Conservation (phyloP, 75 land plant genomes). For the Pinus tabuliformis region DNA sequence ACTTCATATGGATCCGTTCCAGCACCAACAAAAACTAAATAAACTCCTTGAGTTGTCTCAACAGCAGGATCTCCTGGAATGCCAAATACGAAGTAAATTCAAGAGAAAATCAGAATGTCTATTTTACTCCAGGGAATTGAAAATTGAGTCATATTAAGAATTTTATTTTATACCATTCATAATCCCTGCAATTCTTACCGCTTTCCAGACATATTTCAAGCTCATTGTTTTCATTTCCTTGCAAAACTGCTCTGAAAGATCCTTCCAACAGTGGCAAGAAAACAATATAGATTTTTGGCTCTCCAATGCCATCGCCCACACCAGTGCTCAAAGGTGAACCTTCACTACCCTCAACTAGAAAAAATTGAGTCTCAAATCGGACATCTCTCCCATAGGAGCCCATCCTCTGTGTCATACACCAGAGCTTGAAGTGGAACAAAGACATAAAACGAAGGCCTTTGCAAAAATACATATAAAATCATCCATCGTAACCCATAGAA, state of each 20-base stretch:
- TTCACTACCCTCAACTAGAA: constrained; percentile 59
- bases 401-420: constrained; percentile 99
- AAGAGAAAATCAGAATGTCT: not conserved
- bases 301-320: not conserved
- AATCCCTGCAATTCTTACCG: constrained; percentile 30
- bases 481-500: no score
- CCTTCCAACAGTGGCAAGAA: constrained; percentile 83
- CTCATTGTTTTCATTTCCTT: constrained; percentile 73
- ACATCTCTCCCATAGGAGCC: constrained; percentile 69
- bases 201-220: constrained; percentile 82
- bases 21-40: constrained; percentile 64
- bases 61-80: constrained; percentile 73
- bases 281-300: constrained; percentile 43
- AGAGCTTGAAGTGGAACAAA: constrained; percentile 78
- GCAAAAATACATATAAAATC: constrained; percentile 5
- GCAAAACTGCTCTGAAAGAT: constrained; percentile 75
- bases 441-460: constrained; percentile 74
- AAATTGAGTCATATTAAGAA: not conserved
- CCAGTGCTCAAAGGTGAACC: constrained; percentile 31
- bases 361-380: constrained; percentile 84
- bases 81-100: not conserved
- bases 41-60: constrained; percentile 39
- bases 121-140: not conserved
- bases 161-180: not conserved
- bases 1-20: constrained; percentile 85